Percentiles rank a stretch among this genome's conserved stretches.
These are phyloP conservation scores for Carex sylvatica DNA, from an alignment of 202 grass and related monocot genomes.

Conservation along the genomic window DNA sequence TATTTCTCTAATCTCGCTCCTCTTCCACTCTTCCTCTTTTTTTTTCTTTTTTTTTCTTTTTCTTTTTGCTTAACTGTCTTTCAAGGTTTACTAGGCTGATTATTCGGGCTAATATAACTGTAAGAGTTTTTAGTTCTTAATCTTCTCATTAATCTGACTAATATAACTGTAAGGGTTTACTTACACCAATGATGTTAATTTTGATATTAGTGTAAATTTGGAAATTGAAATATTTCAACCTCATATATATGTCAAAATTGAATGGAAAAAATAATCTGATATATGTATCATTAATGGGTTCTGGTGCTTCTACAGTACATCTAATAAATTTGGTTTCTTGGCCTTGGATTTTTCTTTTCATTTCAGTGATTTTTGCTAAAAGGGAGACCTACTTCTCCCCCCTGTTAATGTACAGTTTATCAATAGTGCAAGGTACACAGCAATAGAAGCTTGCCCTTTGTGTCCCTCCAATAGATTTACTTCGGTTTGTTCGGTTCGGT, in stretches of 20 bases:
- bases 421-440: neutral
- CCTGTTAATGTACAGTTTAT: neutral
- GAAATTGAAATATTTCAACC: neutral
- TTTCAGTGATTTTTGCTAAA: neutral
- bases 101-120: neutral
- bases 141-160: neutral
- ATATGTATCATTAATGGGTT: neutral
- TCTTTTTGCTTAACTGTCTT: no score
- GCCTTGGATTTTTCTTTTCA: neutral
- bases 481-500: no score
- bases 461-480: neutral
- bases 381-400: neutral
- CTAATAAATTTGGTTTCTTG: neutral
- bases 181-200: neutral
- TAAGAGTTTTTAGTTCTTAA: neutral
- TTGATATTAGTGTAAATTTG: neutral
- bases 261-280: neutral
- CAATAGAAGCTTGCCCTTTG: slow-evolving; percentile 1
- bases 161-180: neutral
- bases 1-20: neutral
- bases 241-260: neutral
- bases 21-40: no score
- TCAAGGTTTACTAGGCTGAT: neutral
- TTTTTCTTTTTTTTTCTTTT: no score
- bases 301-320: neutral